Base-by-base conservation (phyloP, 352 stramenopile genomes). In the Phytophthora cactorum region DNA sequence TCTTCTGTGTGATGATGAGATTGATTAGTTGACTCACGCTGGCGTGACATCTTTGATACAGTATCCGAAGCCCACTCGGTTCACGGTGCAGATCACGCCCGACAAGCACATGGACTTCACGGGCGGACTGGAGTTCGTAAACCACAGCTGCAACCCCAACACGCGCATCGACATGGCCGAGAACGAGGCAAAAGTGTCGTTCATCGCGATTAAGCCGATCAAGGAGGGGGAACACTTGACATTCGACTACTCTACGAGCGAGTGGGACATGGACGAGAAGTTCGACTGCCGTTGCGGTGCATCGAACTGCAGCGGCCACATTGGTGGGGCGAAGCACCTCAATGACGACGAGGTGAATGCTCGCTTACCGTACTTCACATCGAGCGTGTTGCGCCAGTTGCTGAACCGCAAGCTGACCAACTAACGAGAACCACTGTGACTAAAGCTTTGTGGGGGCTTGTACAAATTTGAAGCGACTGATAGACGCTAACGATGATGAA, bases 221-320 rank as follows among this genome's bases (percentile, higher is more conserved):
- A 68, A 77, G 5, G 72, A 93, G 28, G 72, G 85, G 39, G 84
- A 95, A 54, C 80, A 93, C 64, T 70, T 96, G 31, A 89, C 78
- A 5, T 96, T 96, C 59, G 90, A 97, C 75, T 97, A 97, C 78
- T 82, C 83, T 55, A 95, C 88, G 58, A 97, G 86, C 59, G 90
- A 97, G 65, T 97, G 90, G 90, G 88, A 97, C 74, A 97, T 97
- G 90, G 87, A 97, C 61, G 87, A 95, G 63, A 95, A 96, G 63
- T 97, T 97, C 29, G 75, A 88, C 55, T 97, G 90, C 69, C 79
- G 79, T 39, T 97, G 90, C 59, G 86, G 88, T 47, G 76, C 83
- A 27, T 46, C 66, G 3, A 80, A 74, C 10, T 93, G 86, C 59
- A 78, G 77, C 31, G 81, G 84, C 22, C 75, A 93, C 72, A 88